Evolutionary conservation across 768 basidiomycete species (phyloP).

Genomic region (Cantharellus cinnabarinus): DNA sequence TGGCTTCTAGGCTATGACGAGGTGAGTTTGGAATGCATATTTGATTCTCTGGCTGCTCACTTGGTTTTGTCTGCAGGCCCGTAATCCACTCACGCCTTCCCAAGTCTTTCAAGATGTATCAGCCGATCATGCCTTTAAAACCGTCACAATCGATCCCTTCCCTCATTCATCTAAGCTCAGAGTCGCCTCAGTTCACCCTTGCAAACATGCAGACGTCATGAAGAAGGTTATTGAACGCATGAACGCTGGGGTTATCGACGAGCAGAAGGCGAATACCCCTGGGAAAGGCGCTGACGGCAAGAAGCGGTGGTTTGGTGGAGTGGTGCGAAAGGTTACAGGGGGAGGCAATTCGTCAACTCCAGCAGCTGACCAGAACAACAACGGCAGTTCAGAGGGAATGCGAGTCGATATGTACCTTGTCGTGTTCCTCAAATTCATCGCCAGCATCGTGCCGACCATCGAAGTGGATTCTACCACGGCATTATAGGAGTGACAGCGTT

Average conservation of each 20-base stretch:
- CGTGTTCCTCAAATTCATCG: slow-evolving; percentile 98
- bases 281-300: slow-evolving; percentile 28
- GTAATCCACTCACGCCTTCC: slow-evolving; percentile 64
- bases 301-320: slow-evolving; percentile 55
- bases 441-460: slow-evolving; percentile 94
- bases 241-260: slow-evolving; percentile 72
- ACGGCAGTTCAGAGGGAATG: slow-evolving; percentile 67
- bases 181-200: slow-evolving; percentile 89
- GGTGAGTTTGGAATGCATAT: slow-evolving; percentile 23
- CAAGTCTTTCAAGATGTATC: slow-evolving; percentile 97
- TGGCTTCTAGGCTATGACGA: slow-evolving; percentile 98
- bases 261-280: slow-evolving; percentile 33
- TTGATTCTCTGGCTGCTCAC: not conserved
- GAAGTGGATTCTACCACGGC: slow-evolving; percentile 84
- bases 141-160: slow-evolving; percentile 95
- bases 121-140: slow-evolving; percentile 93
- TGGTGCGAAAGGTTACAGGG: slow-evolving; percentile 53
- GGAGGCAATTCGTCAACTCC: slow-evolving; percentile 19
- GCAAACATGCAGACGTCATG: slow-evolving; percentile 98
- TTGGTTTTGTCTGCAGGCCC: slow-evolving; percentile 33
- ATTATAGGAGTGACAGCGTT: slow-evolving; percentile 11
- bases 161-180: slow-evolving; percentile 76
- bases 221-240: slow-evolving; percentile 99
- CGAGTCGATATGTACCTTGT: slow-evolving; percentile 96
- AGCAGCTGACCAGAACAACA: slow-evolving; percentile 12